A percentile compares a stretch with the other conserved stretches of the same genome.
Evolutionary conservation across 2,329 filamentous ascomycete genomes (phyloP).

Genomic region (Trichothecium roseum): DNA sequence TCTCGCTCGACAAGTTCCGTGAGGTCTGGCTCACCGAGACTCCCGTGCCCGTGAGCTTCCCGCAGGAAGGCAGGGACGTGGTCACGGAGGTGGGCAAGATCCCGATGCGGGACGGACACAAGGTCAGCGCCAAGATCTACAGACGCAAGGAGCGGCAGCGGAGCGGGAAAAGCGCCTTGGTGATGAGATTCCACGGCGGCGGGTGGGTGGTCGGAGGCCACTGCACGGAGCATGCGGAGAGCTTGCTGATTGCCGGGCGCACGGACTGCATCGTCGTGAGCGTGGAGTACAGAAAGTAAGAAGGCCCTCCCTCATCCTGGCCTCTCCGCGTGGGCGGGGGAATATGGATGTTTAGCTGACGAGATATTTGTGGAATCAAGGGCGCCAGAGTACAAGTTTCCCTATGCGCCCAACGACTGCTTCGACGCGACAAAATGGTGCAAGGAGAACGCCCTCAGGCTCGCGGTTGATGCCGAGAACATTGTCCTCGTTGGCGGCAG

Average conservation of each 20-base stretch:
- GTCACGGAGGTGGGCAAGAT: constrained; percentile 16
- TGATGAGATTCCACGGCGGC: constrained; percentile 26
- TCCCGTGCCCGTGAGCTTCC: constrained; percentile 15
- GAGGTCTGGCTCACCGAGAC: constrained; percentile 12
- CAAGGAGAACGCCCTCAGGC: constrained; percentile 15
- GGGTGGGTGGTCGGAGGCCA: constrained; percentile 23
- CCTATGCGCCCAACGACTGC: constrained; percentile 22
- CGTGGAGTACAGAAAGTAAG: constrained; percentile 25
- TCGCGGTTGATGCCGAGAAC: constrained; percentile 21
- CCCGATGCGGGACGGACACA: constrained; percentile 19
- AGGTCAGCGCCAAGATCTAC: constrained; percentile 24
- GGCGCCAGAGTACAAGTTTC: constrained; percentile 26
- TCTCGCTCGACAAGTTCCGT: constrained; percentile 18
- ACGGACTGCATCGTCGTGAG: constrained; percentile 24
- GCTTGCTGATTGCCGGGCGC: constrained; percentile 19
- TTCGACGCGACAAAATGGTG: constrained; percentile 26
- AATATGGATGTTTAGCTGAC: background rate
- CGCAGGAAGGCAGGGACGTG: constrained; percentile 22
- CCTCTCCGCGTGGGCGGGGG: background rate
- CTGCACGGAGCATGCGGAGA: constrained; percentile 23
- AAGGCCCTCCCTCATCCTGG: too few species aligned
- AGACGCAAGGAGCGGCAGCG: constrained; percentile 12
- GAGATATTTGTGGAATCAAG: constrained; percentile 7
- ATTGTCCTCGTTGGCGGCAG: constrained; percentile 24
- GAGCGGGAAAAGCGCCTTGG: constrained; percentile 12